Evolutionary conservation across 345 rosid genomes (phyloP).

Genomic region (Populus deltoides): DNA sequence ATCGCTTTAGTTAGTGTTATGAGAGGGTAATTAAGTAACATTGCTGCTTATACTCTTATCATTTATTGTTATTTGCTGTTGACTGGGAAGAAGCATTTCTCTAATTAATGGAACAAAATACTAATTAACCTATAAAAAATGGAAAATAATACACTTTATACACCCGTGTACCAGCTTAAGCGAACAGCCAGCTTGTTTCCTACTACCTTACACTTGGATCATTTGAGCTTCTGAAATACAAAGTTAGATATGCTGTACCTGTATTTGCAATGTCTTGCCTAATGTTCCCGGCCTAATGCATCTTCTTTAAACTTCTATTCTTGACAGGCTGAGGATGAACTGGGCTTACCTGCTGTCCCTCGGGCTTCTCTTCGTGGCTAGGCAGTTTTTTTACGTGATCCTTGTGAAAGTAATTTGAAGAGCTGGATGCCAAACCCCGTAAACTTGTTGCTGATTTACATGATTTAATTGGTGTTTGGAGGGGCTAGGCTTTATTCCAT

Average conservation of each 20-base stretch:
- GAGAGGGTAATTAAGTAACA: not conserved
- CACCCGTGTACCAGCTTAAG: not conserved
- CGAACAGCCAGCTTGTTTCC: not conserved
- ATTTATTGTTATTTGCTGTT: not conserved
- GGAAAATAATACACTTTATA: not conserved
- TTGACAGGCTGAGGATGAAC: conserved; percentile 82
- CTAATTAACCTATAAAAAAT: not conserved
- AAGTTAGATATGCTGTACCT: not conserved
- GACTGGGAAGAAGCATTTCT: not conserved
- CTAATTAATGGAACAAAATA: not conserved
- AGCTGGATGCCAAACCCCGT: not conserved
- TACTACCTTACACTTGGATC: not conserved
- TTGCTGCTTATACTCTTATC: not conserved
- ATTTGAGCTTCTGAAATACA: not conserved
- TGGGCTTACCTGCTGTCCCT: conserved; percentile 86
- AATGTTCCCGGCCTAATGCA: not conserved
- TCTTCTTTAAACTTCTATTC: not conserved
- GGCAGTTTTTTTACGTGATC: not conserved
- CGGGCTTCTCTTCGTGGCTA: conserved; percentile 75
- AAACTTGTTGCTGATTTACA: conserved; percentile 5
- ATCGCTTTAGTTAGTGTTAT: not conserved
- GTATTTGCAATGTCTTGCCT: not conserved
- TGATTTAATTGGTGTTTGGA: not conserved
- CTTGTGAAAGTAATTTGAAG: not conserved
- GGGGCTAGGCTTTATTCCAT: not conserved